Conservation (phyloP, 2,329 filamentous ascomycete genomes). For the Lasiodiplodia sp. region DNA sequence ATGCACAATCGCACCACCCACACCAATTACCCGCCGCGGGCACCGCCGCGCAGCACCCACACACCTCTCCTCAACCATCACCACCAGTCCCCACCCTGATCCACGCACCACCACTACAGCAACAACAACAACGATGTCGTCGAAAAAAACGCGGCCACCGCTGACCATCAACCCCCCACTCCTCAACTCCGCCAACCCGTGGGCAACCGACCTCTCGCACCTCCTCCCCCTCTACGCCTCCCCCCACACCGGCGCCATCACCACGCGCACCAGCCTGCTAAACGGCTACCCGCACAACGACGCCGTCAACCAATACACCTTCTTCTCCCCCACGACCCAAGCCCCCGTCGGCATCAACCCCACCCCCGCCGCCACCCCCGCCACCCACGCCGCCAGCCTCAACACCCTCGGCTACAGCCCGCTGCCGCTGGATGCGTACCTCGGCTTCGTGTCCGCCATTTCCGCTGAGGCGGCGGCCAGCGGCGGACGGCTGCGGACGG, state of each 20-base stretch:
- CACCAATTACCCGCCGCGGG: not conserved
- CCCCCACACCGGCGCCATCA: conserved; percentile 74
- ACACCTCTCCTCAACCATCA: not conserved
- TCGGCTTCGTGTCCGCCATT: conserved; percentile 60
- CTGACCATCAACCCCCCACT: conserved; percentile 69
- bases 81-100: not conserved
- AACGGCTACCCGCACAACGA: conserved; percentile 70
- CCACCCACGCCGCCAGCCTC: conserved; percentile 48
- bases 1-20: not conserved
- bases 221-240: conserved; percentile 67
- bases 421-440: conserved; percentile 64
- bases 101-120: not conserved
- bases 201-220: conserved; percentile 72
- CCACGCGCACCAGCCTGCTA: conserved; percentile 73
- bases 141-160: conserved; percentile 27
- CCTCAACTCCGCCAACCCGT: conserved; percentile 78
- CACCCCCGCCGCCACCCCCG: conserved; percentile 33
- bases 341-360: not conserved
- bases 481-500: not conserved
- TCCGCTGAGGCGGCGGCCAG: conserved; percentile 45
- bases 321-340: conserved; percentile 63
- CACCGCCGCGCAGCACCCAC: not conserved
- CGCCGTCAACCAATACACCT: conserved; percentile 68
- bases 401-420: conserved; percentile 82
- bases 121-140: not conserved